phyloP scores from a whole-genome alignment of 2,329 filamentous ascomycete species.

The Verticillium tricorpus region DNA sequence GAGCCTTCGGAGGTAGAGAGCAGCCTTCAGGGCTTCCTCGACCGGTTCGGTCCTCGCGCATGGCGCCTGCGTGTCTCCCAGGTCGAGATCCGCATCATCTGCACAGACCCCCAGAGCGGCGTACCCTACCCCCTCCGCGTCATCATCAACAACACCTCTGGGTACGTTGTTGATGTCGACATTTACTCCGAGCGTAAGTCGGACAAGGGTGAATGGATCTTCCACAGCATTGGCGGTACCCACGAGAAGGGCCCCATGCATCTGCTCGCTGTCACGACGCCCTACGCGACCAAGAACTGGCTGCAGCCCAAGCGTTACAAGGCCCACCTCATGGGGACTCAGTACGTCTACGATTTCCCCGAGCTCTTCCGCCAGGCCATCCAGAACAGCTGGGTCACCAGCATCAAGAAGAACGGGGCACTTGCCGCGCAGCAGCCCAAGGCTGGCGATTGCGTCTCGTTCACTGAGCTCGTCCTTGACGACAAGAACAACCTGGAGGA shows the following conservation, averaged over 20 bases:
- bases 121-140: conserved; percentile 89
- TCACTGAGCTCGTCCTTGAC: conserved; percentile 90
- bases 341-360: conserved; percentile 99
- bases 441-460: conserved; percentile 87
- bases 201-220: conserved; percentile 96
- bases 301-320: conserved; percentile 99
- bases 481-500: conserved; percentile 89
- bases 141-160: conserved; percentile 96
- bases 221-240: conserved; percentile 94
- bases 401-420: conserved; percentile 66
- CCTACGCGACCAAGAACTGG: conserved; percentile 97
- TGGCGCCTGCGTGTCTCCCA: conserved; percentile 96
- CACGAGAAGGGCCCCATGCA: conserved; percentile 96
- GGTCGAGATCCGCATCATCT: conserved; percentile 97
- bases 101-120: conserved; percentile 82
- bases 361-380: conserved; percentile 98
- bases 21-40: conserved; percentile 89
- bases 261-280: conserved; percentile 81
- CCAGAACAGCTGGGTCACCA: conserved; percentile 87
- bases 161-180: conserved; percentile 96
- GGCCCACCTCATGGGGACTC: conserved; percentile 97
- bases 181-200: conserved; percentile 97
- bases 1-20: conserved; percentile 86
- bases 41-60: conserved; percentile 89
- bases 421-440: conserved; percentile 78